phyloP scores from a whole-genome alignment of 805 yeast genomes.

The Candida sithepensis region DNA sequence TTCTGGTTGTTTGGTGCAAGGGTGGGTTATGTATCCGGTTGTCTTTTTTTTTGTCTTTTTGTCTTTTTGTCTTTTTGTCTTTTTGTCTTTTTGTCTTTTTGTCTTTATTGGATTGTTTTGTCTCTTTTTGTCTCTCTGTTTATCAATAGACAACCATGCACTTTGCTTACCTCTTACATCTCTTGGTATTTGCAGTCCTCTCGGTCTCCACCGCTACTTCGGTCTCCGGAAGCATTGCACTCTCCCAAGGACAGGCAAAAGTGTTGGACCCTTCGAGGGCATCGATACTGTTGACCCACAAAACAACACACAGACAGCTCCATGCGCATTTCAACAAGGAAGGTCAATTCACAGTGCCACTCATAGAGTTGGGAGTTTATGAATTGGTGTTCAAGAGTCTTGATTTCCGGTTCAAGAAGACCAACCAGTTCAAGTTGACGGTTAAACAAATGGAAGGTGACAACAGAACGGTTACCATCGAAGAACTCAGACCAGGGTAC shows the following conservation, averaged over 20 bases:
- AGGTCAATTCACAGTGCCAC: constrained; percentile 15
- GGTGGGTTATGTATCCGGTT: no score
- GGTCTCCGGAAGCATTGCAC: constrained; percentile 5
- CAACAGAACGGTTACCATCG: constrained; percentile 1
- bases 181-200: no score
- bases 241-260: constrained; percentile 1
- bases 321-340: constrained; percentile 11
- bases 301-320: neutral
- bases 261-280: constrained; percentile 22
- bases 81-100: no score
- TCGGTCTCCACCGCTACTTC: constrained; percentile 1
- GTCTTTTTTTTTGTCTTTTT: no score
- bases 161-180: no score
- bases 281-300: constrained; percentile 3
- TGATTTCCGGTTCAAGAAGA: constrained; percentile 16
- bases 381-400: constrained; percentile 13
- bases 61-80: no score
- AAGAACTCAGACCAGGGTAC: constrained; percentile 9
- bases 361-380: constrained; percentile 13
- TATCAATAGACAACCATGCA: no score
- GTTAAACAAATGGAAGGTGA: neutral
- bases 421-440: constrained; percentile 3
- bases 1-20: no score
- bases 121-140: neutral
- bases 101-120: neutral